Conservation (phyloP, 2,329 filamentous ascomycete species). For the Dactylonectria macrodidyma region DNA sequence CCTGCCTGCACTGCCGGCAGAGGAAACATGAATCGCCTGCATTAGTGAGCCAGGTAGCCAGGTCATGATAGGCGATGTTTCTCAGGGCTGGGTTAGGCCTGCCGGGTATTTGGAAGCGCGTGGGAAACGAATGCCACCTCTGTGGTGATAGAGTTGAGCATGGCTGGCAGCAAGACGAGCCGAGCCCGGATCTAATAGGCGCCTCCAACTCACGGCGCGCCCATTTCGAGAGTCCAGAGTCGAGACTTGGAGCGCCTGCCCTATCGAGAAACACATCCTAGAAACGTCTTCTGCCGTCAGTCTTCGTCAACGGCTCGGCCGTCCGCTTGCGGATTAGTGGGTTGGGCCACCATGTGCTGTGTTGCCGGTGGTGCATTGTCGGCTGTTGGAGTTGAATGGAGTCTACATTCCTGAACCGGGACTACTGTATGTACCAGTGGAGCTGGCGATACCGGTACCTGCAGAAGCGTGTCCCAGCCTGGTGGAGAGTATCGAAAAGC, state of each 20-base stretch:
- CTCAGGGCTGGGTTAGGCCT: constrained; percentile 4
- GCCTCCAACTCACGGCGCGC: neutral
- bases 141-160: constrained; percentile 20
- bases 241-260: neutral
- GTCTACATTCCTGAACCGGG: neutral
- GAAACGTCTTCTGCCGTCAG: constrained; percentile 4
- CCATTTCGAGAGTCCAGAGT: no score
- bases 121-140: constrained; percentile 28
- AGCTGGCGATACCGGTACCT: constrained; percentile 27
- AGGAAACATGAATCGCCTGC: constrained; percentile 16
- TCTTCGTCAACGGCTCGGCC: neutral
- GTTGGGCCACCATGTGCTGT: constrained; percentile 17
- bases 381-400: constrained; percentile 22
- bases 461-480: constrained; percentile 33
- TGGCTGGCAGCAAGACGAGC: neutral
- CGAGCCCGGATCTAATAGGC: no score
- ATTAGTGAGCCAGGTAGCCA: constrained; percentile 5
- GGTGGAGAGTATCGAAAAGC: constrained; percentile 17
- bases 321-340: constrained; percentile 29
- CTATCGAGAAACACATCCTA: neutral
- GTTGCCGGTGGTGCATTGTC: constrained; percentile 19
- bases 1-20: constrained; percentile 6
- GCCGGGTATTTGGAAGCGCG: constrained; percentile 1
- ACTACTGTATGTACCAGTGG: constrained; percentile 9
- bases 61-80: constrained; percentile 13